These are phyloP conservation scores for Neurospora sp. DNA, from an alignment of 495 filamentous ascomycete genomes.

Conservation along the genomic window DNA sequence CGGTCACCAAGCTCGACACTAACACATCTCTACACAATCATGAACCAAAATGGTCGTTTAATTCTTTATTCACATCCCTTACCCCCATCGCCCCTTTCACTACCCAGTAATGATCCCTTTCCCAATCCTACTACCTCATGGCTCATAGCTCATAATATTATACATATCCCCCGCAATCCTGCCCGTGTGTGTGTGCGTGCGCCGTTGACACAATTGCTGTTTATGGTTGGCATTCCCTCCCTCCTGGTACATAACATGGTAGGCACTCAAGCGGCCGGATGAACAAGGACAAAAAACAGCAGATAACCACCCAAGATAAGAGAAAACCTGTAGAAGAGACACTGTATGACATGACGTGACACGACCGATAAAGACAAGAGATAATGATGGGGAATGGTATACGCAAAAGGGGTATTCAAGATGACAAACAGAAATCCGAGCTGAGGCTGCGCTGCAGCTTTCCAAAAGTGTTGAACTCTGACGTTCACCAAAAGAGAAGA, in stretches of 20 bases:
- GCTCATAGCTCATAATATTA: background rate
- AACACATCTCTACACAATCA: background rate
- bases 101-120: background rate
- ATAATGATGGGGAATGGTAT: background rate
- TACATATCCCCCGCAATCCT: background rate
- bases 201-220: background rate
- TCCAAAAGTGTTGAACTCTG: background rate
- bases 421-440: background rate
- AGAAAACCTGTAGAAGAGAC: background rate
- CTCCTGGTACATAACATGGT: background rate
- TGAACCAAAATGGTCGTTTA: background rate
- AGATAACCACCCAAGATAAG: background rate
- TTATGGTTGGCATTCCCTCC: background rate
- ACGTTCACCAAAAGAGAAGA: background rate
- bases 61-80: background rate
- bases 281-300: background rate
- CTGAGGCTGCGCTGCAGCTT: constrained; percentile 7
- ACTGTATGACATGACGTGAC: background rate
- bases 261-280: background rate
- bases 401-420: background rate
- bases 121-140: background rate
- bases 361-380: background rate
- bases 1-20: background rate
- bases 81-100: background rate
- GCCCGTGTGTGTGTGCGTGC: background rate